A percentile compares a stretch with the other conserved stretches of the same genome.
Evolutionary conservation across 139 green algal genomes (phyloP).

Genomic region (Chlorella sp.): DNA sequence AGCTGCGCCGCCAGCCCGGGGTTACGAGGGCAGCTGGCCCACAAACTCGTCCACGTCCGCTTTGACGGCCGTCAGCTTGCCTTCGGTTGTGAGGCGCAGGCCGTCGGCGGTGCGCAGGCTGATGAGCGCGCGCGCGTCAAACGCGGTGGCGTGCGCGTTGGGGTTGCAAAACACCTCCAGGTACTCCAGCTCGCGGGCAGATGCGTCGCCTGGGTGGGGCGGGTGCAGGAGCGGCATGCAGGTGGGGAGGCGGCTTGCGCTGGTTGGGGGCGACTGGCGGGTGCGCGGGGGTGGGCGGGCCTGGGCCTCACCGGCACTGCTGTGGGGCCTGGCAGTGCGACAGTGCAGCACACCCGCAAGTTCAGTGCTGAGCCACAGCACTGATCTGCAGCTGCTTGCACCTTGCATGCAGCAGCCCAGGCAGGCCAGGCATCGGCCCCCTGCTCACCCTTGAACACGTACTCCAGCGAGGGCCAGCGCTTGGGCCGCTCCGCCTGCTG

Average conservation of each 20-base stretch:
- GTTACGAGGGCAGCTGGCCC: neutral
- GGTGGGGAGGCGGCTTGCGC: neutral
- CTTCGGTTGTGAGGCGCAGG: slow-evolving; percentile 56
- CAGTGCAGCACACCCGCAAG: no score
- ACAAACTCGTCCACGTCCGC: slow-evolving; percentile 58
- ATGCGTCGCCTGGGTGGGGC: slow-evolving; percentile 11
- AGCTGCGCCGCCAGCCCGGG: neutral
- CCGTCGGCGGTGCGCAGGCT: slow-evolving; percentile 55
- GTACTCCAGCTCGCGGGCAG: slow-evolving; percentile 30
- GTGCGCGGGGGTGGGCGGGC: no score
- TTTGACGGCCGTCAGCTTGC: slow-evolving; percentile 57
- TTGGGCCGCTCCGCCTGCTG: slow-evolving; percentile 67
- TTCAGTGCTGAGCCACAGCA: no score
- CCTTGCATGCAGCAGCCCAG: no score
- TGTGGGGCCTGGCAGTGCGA: no score
- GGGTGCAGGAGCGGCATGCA: neutral
- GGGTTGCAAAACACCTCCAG: slow-evolving; percentile 86
- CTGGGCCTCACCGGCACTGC: no score
- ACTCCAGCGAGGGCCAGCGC: slow-evolving; percentile 69
- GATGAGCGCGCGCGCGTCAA: slow-evolving; percentile 80
- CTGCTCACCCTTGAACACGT: slow-evolving; percentile 24
- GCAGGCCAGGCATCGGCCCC: no score
- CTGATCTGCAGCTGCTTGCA: no score
- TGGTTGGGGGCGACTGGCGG: no score
- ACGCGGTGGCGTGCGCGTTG: slow-evolving; percentile 74